These are phyloP conservation scores for Trichosporon sp. DNA, from an alignment of 1,284 basidiomycete species.

Conservation along the genomic window DNA sequence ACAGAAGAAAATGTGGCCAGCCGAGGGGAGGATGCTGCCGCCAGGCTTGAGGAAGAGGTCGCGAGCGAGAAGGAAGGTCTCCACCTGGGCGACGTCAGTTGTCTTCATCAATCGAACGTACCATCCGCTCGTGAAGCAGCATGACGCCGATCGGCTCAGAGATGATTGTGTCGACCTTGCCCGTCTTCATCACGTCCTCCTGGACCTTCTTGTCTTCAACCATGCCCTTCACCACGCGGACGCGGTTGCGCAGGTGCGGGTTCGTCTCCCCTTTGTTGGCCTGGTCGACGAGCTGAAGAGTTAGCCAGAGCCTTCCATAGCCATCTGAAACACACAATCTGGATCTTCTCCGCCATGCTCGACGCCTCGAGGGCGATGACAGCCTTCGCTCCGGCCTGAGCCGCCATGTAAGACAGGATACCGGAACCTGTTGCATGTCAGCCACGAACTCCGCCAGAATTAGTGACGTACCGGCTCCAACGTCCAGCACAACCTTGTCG, in stretches of 20 bases:
- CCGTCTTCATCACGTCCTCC: constrained; percentile 44
- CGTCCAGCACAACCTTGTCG: constrained; percentile 56
- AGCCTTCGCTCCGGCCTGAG: constrained; percentile 59
- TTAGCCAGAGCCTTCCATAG: neutral
- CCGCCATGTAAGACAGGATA: constrained; percentile 60
- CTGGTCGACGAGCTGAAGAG: constrained; percentile 50
- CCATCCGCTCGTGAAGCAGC: constrained; percentile 61
- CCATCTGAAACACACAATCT: constrained; percentile 44
- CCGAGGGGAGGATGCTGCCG: constrained; percentile 58
- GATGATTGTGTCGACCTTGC: constrained; percentile 60
- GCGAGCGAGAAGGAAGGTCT: constrained; percentile 59
- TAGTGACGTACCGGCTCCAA: constrained; percentile 56
- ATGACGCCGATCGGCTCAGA: constrained; percentile 61
- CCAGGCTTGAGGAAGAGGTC: constrained; percentile 59
- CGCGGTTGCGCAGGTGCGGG: constrained; percentile 45
- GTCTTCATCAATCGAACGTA: constrained; percentile 33
- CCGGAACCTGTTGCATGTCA: constrained; percentile 56
- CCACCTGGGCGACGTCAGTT: constrained; percentile 44
- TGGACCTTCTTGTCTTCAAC: constrained; percentile 52
- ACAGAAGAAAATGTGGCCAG: constrained; percentile 59
- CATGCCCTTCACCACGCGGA: constrained; percentile 53
- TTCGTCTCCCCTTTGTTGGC: constrained; percentile 50
- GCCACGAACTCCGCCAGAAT: neutral
- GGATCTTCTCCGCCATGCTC: constrained; percentile 59
- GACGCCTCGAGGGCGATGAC: constrained; percentile 61